These are phyloP conservation scores for Barnettozyma sp. DNA, from an alignment of 805 yeast genomes.

Conservation along the genomic window DNA sequence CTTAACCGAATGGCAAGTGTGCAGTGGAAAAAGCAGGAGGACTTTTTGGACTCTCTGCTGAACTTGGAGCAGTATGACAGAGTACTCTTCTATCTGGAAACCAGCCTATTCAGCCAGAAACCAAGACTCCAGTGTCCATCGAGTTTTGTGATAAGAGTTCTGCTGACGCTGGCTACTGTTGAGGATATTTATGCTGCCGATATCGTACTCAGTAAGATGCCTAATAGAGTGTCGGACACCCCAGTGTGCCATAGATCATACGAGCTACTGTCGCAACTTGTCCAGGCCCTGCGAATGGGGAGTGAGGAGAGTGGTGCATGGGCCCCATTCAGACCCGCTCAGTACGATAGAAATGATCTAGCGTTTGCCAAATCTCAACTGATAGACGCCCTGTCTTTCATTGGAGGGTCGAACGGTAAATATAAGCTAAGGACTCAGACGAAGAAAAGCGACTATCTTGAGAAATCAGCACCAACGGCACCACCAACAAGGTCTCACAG, in stretches of 20 bases:
- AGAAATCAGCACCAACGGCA: too few relatives aligned
- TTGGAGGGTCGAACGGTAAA: constrained; percentile 1
- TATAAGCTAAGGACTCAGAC: constrained; percentile 13
- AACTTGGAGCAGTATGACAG: constrained; percentile 30
- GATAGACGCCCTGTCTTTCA: constrained; percentile 11
- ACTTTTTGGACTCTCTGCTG: constrained; percentile 18
- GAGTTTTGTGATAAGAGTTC: constrained; percentile 26
- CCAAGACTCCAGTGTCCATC: constrained; percentile 29
- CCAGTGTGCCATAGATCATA: constrained; percentile 30
- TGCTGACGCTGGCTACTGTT: constrained; percentile 33
- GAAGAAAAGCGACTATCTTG: constrained; percentile 11
- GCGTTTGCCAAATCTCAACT: constrained; percentile 11
- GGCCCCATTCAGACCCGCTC: constrained; percentile 2
- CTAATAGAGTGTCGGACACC: constrained; percentile 21
- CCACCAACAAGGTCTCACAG: neutral
- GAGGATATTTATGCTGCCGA: constrained; percentile 24
- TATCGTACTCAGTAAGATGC: constrained; percentile 23
- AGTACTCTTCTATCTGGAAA: constrained; percentile 31
- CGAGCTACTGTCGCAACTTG: constrained; percentile 24
- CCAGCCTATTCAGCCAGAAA: constrained; percentile 17
- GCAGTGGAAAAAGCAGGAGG: constrained; percentile 11
- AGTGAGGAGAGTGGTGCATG: too few relatives aligned
- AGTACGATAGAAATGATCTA: constrained; percentile 12
- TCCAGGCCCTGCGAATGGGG: too few relatives aligned
- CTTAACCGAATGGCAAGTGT: neutral